These are phyloP conservation scores for Asterella californica DNA, from an alignment of 225 moss, liverwort and hornwort species.

Conservation along the genomic window DNA sequence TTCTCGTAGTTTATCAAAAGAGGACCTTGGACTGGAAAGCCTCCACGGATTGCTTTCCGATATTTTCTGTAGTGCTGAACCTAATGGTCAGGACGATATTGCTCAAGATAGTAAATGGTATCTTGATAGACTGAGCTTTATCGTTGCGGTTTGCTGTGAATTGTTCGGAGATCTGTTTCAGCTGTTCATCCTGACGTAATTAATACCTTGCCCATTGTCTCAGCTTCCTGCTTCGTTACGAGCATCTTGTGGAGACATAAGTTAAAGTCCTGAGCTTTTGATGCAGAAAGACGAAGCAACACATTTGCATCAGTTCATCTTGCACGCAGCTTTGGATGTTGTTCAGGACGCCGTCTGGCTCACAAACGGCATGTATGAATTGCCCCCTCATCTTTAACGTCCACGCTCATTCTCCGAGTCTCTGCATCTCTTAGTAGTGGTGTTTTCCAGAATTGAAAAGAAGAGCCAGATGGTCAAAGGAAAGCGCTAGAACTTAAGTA, in stretches of 20 bases:
- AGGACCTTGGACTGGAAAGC: background rate
- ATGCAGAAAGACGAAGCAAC: constrained; percentile 94
- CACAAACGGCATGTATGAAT: constrained; percentile 76
- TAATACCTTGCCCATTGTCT: background rate
- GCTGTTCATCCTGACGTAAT: too few relatives aligned
- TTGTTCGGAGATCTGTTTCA: background rate
- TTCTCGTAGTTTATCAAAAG: background rate
- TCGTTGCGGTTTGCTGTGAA: background rate
- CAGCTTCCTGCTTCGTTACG: background rate
- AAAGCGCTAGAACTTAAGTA: background rate
- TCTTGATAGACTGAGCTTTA: background rate
- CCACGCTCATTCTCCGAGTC: background rate
- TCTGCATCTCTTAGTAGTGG: background rate
- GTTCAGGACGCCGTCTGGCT: constrained; percentile 95
- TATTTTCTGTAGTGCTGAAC: too few relatives aligned
- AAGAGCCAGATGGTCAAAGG: background rate
- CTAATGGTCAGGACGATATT: too few relatives aligned
- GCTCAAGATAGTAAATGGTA: background rate
- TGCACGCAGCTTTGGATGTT: constrained; percentile 94
- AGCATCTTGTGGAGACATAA: background rate
- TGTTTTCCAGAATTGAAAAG: background rate
- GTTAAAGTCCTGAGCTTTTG: constrained; percentile 2
- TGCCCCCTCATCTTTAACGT: background rate
- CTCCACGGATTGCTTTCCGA: too few relatives aligned
- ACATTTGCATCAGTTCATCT: constrained; percentile 91